Evolutionary conservation across 352 stramenopile genomes (phyloP).

Genomic region (Pythium sukuiense): DNA sequence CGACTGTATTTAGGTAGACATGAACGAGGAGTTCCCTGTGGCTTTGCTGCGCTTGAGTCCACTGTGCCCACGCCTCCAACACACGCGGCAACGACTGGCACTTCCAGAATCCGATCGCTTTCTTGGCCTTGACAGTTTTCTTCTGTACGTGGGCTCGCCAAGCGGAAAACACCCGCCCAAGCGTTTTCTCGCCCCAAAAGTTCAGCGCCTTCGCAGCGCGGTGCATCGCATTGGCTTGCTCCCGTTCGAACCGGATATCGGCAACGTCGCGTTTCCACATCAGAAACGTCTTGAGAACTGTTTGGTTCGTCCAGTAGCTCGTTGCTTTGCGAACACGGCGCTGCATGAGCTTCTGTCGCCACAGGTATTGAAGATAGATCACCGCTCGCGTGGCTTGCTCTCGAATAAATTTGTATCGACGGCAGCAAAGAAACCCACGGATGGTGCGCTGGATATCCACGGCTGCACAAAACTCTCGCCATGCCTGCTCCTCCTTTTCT

Average conservation of each 20-base stretch:
- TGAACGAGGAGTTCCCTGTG: constrained; percentile 41
- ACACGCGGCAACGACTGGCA: constrained; percentile 62
- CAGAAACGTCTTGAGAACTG: constrained; percentile 51
- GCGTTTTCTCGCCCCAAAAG: constrained; percentile 62
- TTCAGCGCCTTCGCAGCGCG: constrained; percentile 51
- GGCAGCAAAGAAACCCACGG: constrained; percentile 43
- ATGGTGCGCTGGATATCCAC: constrained; percentile 62
- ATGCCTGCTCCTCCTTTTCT: constrained; percentile 32
- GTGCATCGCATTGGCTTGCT: constrained; percentile 28
- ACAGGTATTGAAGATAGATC: constrained; percentile 60
- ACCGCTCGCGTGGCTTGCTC: constrained; percentile 37
- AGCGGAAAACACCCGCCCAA: constrained; percentile 42
- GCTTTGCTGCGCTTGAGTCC: constrained; percentile 21
- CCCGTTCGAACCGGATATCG: constrained; percentile 20
- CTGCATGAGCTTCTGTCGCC: constrained; percentile 46
- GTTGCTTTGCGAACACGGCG: constrained; percentile 50
- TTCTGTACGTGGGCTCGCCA: constrained; percentile 45
- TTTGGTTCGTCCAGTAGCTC: constrained; percentile 61
- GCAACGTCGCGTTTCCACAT: constrained; percentile 42
- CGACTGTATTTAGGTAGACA: constrained; percentile 65
- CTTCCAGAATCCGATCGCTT: constrained; percentile 68
- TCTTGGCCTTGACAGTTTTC: constrained; percentile 49
- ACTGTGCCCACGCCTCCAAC: constrained; percentile 48
- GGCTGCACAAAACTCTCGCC: constrained; percentile 49
- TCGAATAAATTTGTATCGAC: constrained; percentile 41